These are phyloP conservation scores for Rubroboletus pulcherrimus DNA, from an alignment of 768 basidiomycete genomes.

Conservation along the genomic window DNA sequence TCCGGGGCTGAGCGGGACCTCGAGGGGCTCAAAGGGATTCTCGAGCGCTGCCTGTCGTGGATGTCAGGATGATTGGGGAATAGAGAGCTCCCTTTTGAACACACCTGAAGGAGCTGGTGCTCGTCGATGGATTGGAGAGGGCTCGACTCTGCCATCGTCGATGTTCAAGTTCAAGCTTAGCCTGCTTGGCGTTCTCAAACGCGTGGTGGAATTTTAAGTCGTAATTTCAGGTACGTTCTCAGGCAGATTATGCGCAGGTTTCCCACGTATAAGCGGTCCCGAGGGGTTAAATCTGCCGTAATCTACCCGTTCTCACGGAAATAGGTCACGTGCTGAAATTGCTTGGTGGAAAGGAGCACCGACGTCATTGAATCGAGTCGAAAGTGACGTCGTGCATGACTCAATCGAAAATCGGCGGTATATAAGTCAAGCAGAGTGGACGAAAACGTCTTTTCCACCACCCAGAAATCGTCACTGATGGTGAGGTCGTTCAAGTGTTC, in stretches of 20 bases:
- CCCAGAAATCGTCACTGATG: slow-evolving; percentile 7
- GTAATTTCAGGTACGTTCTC: too few relatives aligned
- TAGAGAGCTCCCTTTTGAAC: background rate
- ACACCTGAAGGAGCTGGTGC: slow-evolving; percentile 21
- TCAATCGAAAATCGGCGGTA: slow-evolving; percentile 1
- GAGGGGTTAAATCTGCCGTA: too few relatives aligned
- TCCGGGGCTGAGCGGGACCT: slow-evolving; percentile 14
- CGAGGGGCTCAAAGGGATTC: slow-evolving; percentile 25
- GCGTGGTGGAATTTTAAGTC: too few relatives aligned
- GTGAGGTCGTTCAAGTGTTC: background rate
- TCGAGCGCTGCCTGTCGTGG: slow-evolving; percentile 22
- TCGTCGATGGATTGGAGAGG: slow-evolving; percentile 22
- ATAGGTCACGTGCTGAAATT: background rate
- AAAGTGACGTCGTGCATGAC: slow-evolving; percentile 20
- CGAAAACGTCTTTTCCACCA: background rate
- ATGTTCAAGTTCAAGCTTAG: background rate
- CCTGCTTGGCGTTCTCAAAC: too few relatives aligned
- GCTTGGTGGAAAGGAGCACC: slow-evolving; percentile 7
- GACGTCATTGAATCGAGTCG: slow-evolving; percentile 12
- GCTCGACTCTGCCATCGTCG: slow-evolving; percentile 27
- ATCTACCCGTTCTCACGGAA: background rate
- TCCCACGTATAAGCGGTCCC: too few relatives aligned
- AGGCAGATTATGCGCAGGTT: too few relatives aligned
- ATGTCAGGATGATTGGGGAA: background rate
- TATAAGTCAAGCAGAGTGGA: slow-evolving; percentile 8